Evolutionary conservation across 2,329 filamentous ascomycete genomes (phyloP).

Genomic region (Trichoderma atroviride): DNA sequence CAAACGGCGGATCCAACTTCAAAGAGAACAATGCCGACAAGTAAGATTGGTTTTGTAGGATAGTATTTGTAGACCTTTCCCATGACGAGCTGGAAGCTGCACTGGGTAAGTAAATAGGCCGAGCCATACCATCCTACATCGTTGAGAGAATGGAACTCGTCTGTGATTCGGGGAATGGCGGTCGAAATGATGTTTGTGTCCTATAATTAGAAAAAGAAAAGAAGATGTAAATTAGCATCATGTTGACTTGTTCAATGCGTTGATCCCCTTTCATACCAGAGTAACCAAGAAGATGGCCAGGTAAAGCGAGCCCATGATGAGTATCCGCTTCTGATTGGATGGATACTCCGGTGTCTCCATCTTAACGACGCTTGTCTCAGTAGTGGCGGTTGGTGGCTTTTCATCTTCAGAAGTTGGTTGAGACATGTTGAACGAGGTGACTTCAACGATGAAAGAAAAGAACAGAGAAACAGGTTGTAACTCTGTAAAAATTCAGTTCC

Average conservation of each 20-base stretch:
- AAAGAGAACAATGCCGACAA: constrained; percentile 49
- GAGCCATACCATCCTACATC: constrained; percentile 23
- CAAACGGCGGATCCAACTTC: constrained; percentile 56
- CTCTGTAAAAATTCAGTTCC: background rate
- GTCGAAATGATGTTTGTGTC: constrained; percentile 17
- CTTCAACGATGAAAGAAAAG: background rate
- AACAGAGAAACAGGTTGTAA: background rate
- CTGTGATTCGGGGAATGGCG: constrained; percentile 17
- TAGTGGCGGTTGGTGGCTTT: background rate
- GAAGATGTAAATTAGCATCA: background rate
- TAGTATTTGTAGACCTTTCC: constrained; percentile 50
- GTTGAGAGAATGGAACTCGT: constrained; percentile 19
- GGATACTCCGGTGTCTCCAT: constrained; percentile 9
- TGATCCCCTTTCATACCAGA: constrained; percentile 3
- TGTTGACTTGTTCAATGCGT: background rate
- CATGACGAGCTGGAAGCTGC: constrained; percentile 21
- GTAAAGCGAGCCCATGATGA: constrained; percentile 12
- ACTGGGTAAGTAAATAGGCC: constrained; percentile 14
- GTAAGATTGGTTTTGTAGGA: constrained; percentile 48
- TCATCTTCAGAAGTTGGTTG: background rate
- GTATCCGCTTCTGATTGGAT: constrained; percentile 16
- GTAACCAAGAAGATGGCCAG: constrained; percentile 15
- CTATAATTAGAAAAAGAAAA: background rate
- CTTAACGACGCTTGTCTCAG: background rate
- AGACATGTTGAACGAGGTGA: background rate